phyloP scores from a whole-genome alignment of 75 land plant genomes.

The Adiantum capillusveneris region DNA sequence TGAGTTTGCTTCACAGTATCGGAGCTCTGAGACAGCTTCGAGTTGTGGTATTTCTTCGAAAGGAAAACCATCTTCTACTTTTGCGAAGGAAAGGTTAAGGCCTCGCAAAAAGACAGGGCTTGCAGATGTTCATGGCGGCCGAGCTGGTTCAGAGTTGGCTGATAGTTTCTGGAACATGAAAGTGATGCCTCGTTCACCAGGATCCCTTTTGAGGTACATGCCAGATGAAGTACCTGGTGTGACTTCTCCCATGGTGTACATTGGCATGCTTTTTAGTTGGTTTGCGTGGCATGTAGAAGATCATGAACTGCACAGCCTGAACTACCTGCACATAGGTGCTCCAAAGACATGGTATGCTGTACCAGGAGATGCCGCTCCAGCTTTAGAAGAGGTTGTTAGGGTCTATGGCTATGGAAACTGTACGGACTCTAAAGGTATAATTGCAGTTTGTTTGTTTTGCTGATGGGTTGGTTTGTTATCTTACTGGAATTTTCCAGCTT shows the following conservation, averaged over 20 bases:
- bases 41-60: too few species aligned
- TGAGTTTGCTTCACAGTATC: too few species aligned
- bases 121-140: background rate
- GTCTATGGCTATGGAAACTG: slow-evolving; percentile 82
- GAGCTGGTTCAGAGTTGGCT: slow-evolving; percentile 42
- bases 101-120: slow-evolving; percentile 8
- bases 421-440: slow-evolving; percentile 40
- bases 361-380: slow-evolving; percentile 83
- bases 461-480: too few species aligned
- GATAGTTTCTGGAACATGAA: slow-evolving; percentile 92
- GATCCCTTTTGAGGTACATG: slow-evolving; percentile 82
- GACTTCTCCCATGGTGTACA: slow-evolving; percentile 94
- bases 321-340: slow-evolving; percentile 90
- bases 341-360: slow-evolving; percentile 99
- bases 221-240: slow-evolving; percentile 99
- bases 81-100: too few species aligned
- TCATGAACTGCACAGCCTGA: slow-evolving; percentile 94
- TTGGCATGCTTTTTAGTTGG: slow-evolving; percentile 99
- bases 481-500: too few species aligned
- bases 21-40: too few species aligned
- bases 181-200: slow-evolving; percentile 67
- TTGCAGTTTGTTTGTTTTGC: too few species aligned
- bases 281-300: slow-evolving; percentile 99
- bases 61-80: too few species aligned
- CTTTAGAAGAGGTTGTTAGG: slow-evolving; percentile 91